Evolutionary conservation across 768 basidiomycete genomes (phyloP), one percentile per base, ranked within the genome.

Genomic region (Cytidiella melzeri): DNA sequence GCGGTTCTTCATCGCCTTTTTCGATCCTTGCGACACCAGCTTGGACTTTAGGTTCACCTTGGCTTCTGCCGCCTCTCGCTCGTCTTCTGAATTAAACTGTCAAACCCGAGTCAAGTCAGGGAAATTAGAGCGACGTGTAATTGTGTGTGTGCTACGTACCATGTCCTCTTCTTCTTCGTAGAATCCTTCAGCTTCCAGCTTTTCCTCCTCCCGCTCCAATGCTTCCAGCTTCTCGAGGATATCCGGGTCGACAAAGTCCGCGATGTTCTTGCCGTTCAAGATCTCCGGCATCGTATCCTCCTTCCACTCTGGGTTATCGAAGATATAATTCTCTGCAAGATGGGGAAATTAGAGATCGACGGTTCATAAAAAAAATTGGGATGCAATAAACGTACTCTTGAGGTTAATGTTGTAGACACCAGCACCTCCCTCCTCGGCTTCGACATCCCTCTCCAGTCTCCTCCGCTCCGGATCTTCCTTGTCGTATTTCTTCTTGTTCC

Each of bases 201-300:
- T 81, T 67, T 95, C 95, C 67, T 99, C 96, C 64, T 98, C 96
- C 15, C 90, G 81, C 68, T 99, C 95, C 50, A 99, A 81, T 11
- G 92, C 95, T 61, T 97, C 95, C 41, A 99, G 83, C 69, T 93
- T 95, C 68, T 94, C 94, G 18, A 82, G 84, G 53, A 99, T 98
- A 61, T 99, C 96, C 19, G 92, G 87, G 67, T 98, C 95, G 66
- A 98, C 89, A 54, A 99, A 99, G 73, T 99, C 96, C 20, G 94
- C 95, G 45, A 98, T 71, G 71, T 99, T 99, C 79, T 97, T 97
- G 70, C 96, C 96, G 57, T 97, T 83, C 84, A 92, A 83, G 61
- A 99, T 90, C 66, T 99, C 96, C n/a, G 96, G 96, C n/a, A 98
- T 87, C 56, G 81, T 75, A 62, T 99, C 96, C 71, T 81, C 74